Evolutionary conservation across 2,329 filamentous ascomycete species (phyloP).

Genomic region (Moelleriella libera): DNA sequence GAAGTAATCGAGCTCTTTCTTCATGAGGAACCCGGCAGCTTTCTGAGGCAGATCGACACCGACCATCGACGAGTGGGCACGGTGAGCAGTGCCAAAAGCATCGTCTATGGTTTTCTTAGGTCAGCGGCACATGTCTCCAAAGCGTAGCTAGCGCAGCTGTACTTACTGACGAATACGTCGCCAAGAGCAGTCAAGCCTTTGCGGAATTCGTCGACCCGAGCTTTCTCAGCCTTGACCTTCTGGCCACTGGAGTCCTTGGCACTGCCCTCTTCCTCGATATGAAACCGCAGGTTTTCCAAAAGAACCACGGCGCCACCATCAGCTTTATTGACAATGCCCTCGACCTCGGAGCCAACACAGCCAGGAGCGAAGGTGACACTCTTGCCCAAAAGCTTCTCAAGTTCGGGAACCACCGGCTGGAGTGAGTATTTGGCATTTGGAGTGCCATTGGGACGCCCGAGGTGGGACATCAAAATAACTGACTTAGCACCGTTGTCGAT

Average conservation of each 20-base stretch:
- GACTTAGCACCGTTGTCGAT: constrained; percentile 81
- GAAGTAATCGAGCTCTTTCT: constrained; percentile 99
- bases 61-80: constrained; percentile 98
- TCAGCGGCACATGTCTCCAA: neutral
- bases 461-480: constrained; percentile 95
- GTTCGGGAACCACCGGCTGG: constrained; percentile 78
- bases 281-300: constrained; percentile 96
- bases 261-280: constrained; percentile 95
- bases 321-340: constrained; percentile 77
- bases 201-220: constrained; percentile 81
- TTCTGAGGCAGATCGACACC: constrained; percentile 91
- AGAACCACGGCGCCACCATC: constrained; percentile 72
- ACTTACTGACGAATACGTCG: constrained; percentile 89
- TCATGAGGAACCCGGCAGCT: constrained; percentile 96
- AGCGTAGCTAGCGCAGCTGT: too few species aligned
- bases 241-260: constrained; percentile 88
- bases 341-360: constrained; percentile 78
- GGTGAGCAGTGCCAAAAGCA: constrained; percentile 95
- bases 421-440: constrained; percentile 87
- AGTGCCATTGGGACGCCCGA: constrained; percentile 87
- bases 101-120: constrained; percentile 50
- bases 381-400: constrained; percentile 80
- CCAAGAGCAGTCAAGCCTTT: constrained; percentile 89
- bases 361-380: constrained; percentile 80
- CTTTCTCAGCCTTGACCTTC: constrained; percentile 96